Evolutionary conservation across 1,139 yeast genomes (phyloP), one percentile per base, ranked within the genome.

Genomic region (Candida mesenterica): DNA sequence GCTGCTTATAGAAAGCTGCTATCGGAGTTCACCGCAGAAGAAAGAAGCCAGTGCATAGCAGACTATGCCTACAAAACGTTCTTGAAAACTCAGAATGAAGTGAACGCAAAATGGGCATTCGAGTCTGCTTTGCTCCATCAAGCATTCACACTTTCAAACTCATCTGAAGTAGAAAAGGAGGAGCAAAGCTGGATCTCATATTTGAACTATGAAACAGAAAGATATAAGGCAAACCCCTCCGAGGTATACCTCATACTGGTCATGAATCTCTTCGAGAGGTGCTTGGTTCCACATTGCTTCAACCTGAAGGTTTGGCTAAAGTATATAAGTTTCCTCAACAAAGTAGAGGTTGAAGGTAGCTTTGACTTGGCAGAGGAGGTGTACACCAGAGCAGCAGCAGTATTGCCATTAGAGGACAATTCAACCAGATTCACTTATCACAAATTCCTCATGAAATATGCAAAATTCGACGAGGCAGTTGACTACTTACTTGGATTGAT

Each of bases 51-150:
- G 36, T 50, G 68, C 3, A 52, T 74, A 5, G 76, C 75, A 33
- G 62, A 64, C 8, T 68, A 62, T 46, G 58, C 74, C 36, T 65
- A 68, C 35, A 53, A 47, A 2, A 51, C 73, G 0, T 76, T 79
- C 41, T 50, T 59, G 4, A 42, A 49, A 0, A 77, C 82, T 0
- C 85, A 81, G 48, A 42, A 42, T 1, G 55, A 60, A 20, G 86
- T 82, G 3, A 72, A 68, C 25, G 68, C 65, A 7, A 67, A 76
- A 34, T 84, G 92, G 92, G 59, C 61, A 3, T 80, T 51, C 50
- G 94, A 84, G 53, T 70, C 80, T 6, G 57, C 62, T 7, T 56
- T 84, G 6, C 60, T 62, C 4, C 59, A 62, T 34, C 65, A 61
- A 17, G 66, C 63, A 13, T 81, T 79, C 49, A 63, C 70, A 17